Evolutionary conservation across 1,284 basidiomycete species (phyloP).

Genomic region (Irpex sp.): DNA sequence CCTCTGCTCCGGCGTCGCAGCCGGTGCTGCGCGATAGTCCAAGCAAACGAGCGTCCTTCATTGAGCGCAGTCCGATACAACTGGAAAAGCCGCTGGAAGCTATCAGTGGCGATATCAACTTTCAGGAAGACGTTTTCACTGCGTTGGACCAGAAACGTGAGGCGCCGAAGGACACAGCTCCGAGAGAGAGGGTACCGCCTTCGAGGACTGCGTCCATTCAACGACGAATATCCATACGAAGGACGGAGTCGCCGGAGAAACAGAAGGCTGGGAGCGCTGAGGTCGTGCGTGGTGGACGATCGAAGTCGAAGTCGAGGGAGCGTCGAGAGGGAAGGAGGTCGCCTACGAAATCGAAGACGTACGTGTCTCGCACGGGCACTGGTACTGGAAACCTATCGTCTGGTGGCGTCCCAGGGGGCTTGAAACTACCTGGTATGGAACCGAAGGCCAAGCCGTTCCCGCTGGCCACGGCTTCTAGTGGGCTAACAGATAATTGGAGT

Average conservation of each 20-base stretch:
- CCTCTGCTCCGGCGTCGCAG: constrained; percentile 16
- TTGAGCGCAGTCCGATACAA: constrained; percentile 47
- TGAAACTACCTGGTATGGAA: constrained; percentile 20
- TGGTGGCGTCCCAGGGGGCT: constrained; percentile 13
- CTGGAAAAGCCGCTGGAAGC: constrained; percentile 45
- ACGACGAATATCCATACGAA: neutral
- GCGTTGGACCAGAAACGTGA: neutral
- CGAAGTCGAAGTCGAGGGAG: neutral
- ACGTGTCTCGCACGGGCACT: constrained; percentile 19
- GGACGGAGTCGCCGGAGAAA: neutral
- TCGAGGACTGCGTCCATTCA: neutral
- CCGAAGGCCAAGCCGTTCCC: constrained; percentile 13
- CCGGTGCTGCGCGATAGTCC: constrained; percentile 63
- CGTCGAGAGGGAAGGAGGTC: constrained; percentile 6
- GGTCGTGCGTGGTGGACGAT: neutral
- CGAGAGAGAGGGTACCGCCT: constrained; percentile 8
- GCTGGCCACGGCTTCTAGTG: constrained; percentile 21
- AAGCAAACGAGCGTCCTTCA: constrained; percentile 64
- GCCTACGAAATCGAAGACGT: constrained; percentile 22
- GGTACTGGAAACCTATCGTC: constrained; percentile 10
- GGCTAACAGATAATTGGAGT: constrained; percentile 32
- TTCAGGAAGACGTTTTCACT: neutral
- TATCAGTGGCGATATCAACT: constrained; percentile 28
- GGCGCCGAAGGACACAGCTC: constrained; percentile 2
- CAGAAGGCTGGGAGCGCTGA: neutral